Evolutionary conservation across 768 basidiomycete species (phyloP).

Genomic region (Suillus decipiens): DNA sequence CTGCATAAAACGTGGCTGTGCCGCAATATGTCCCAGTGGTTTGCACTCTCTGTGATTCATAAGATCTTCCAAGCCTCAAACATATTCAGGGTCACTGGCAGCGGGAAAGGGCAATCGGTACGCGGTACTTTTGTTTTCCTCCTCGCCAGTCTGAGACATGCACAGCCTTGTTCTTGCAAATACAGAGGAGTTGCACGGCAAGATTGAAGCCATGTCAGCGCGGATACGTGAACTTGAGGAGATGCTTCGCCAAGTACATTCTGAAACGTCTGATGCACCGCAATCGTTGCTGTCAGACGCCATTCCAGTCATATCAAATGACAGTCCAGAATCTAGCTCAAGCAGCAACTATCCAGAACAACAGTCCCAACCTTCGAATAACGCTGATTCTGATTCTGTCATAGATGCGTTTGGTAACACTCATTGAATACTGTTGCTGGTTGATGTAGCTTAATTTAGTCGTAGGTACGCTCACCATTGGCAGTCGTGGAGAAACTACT

Average conservation of each 20-base stretch:
- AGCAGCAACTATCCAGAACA: conserved; percentile 13
- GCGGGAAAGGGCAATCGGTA: conserved; percentile 63
- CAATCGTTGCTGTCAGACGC: conserved; percentile 47
- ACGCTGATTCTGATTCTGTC: conserved; percentile 43
- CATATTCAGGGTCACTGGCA: conserved; percentile 47
- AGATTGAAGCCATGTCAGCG: conserved; percentile 53
- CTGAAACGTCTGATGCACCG: conserved; percentile 46
- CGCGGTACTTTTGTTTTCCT: conserved; percentile 10
- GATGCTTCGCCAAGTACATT: conserved; percentile 52
- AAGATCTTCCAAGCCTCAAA: conserved; percentile 5
- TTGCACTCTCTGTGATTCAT: conserved; percentile 13
- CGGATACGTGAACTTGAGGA: conserved; percentile 66
- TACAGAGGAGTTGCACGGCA: conserved; percentile 70
- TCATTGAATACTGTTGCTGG: too few relatives aligned
- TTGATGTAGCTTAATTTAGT: conserved; percentile 4
- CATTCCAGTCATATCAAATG: conserved; percentile 29
- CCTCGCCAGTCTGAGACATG: background rate
- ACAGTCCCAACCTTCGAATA: conserved; percentile 6
- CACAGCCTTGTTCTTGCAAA: conserved; percentile 62
- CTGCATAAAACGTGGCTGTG: conserved; percentile 74
- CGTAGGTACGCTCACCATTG: conserved; percentile 59
- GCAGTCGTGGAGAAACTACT: conserved; percentile 51
- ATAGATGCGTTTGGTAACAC: conserved; percentile 51
- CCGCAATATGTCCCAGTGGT: conserved; percentile 79
- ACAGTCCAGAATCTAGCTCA: conserved; percentile 20